Evolutionary conservation across 495 filamentous ascomycete genomes (phyloP), one percentile per base, ranked within the genome.

Genomic region (Penicillium pulvis): DNA sequence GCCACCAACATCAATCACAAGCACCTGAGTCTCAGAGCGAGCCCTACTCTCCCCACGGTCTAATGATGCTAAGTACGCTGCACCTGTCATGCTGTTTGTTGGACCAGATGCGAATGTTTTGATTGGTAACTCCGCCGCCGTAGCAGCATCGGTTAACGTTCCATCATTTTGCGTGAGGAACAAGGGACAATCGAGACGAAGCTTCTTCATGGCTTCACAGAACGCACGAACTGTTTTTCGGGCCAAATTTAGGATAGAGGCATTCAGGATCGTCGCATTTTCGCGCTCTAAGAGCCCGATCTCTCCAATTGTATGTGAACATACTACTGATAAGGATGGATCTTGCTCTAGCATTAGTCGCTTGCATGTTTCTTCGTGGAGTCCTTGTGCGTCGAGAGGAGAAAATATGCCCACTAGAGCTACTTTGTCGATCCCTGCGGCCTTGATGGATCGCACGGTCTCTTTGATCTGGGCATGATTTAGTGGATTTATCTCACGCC

Each of bases 111-210:
- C 72, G 53, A 82, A 82, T 14, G 79, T 81, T 39, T 72, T 65
- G 41, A 83, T 79, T 2, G 81, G 81, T 17, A 79, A 62, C 9
- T 72, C 68, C 3, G 77, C 73, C 12, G 81, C 81, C 0, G 71
- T 72, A 10, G 65, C 69, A 2, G 75, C 74, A 57, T 77, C 71
- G 20, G 76, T 71, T 16, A 83, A 61, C 11, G 79, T 83, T 1
- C 81, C 81, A 65, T 83, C 79, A 53, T 83, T 82, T 54, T 81
- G 76, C 5, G 81, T 80, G 31, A 83, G 71, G 56, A 74, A 83
- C 19, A 82, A 60, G 4, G 78, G 73, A 61, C 81, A 82, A 11
- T 61, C 58, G 10, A 77, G 68, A 16, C 69, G 67, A 2, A 83
- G 61, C n/a, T 67, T 67, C 10, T 61, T 56, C 55, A 81, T 75